Base-by-base conservation (phyloP, 2,329 filamentous ascomycete genomes). In the Ophiocordyceps sinensis region DNA sequence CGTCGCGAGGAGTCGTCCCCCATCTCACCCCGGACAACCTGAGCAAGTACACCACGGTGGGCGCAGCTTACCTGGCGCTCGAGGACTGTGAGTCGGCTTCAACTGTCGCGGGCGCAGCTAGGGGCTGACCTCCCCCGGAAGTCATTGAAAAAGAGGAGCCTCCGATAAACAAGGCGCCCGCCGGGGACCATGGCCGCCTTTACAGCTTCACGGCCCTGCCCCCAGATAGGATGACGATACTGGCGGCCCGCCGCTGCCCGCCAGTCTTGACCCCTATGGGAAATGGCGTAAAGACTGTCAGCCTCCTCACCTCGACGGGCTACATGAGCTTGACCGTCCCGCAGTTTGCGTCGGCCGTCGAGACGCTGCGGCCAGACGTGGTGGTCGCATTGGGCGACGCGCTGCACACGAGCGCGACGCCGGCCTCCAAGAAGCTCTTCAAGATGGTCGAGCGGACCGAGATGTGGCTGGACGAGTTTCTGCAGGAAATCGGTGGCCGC, bases 1-100 rank as follows among this genome's bases (percentile, higher is more conserved):
- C 84, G 3, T 95, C 91, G 29, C 75, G 91, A 53, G 91, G 91
- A 19, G 76, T 75, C 2, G 67, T 96, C 30, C 87, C 91, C 40
- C 91, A 98, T 63, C 64, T 98, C 48, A 84, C 88, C 3, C 88
- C 87, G 32, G 91, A 98, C 65, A 82, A 82, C 45, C 68, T 91
- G 48, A 59, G 63, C 34, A 79, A 76, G 42, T 68, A 82, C 52
- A 78, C 79, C 1, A 58, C 71, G 5, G 68, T 93, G 44, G 66
- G 67, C 26, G 83, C 82, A 23, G 70, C 85, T 3, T 94, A 94
- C 56, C 67, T 91, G 53, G 85, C 82, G 1, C 65, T 96, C 26
- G 91, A 98, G 68, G 91, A 98, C 61, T 96, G 91, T 95, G 70
- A 62, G 83, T 62, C 4, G 5, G 11, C 9, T 12, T 6, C 13